Conservation (phyloP, 176 grass and related monocot species). For the Lolium rigidum region DNA sequence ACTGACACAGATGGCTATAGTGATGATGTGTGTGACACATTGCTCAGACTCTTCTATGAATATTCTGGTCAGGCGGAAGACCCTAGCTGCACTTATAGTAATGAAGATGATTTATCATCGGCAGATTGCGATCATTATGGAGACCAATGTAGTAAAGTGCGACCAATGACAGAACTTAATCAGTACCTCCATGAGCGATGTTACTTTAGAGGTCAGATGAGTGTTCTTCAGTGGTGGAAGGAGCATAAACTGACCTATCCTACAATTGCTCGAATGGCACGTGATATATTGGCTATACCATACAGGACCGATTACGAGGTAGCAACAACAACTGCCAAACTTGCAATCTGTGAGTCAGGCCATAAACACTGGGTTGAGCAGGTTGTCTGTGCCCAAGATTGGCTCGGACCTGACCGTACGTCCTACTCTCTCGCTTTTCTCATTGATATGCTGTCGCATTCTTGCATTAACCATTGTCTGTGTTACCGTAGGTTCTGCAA, state of each 20-base stretch:
- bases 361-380: conserved; percentile 32
- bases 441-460: not conserved
- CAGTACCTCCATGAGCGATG: conserved; percentile 32
- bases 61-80: not conserved
- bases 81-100: not conserved
- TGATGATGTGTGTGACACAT: not conserved
- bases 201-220: not conserved
- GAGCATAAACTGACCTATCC: conserved; percentile 32
- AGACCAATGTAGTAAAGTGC: not conserved
- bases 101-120: not conserved
- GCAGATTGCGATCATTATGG: not conserved
- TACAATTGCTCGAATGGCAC: conserved; percentile 36
- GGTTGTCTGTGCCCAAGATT: conserved; percentile 37
- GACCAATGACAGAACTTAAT: conserved; percentile 39
- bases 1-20: not conserved
- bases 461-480: not conserved
- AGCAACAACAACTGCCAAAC: conserved; percentile 32
- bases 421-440: conserved; percentile 3
- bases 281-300: conserved; percentile 43
- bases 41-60: conserved; percentile 23
- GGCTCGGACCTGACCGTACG: conserved; percentile 34
- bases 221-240: conserved; percentile 54
- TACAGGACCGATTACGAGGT: not conserved
- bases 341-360: conserved; percentile 22
- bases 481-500: not conserved